Percentiles rank a stretch among this genome's conserved stretches.
These are phyloP conservation scores for Penstemon eatonii DNA, from an alignment of 257 asterid species.

Conservation along the genomic window DNA sequence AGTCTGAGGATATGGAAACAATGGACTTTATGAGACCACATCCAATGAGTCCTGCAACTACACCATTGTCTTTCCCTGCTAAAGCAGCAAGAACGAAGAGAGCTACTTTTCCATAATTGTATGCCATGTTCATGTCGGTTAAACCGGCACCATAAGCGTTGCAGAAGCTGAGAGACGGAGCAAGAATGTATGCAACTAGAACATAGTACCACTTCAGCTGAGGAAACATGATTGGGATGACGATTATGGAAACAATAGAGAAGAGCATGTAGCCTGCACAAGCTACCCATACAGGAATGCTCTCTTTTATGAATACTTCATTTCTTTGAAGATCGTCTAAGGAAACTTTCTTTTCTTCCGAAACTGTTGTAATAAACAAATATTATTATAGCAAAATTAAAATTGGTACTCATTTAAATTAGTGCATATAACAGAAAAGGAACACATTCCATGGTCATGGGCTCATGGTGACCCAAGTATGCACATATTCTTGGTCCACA, in stretches of 20 bases:
- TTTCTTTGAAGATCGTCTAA: constrained; percentile 40
- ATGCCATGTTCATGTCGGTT: constrained; percentile 79
- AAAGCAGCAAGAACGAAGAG: constrained; percentile 63
- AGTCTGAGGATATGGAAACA: constrained; percentile 57
- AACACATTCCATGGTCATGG: background rate
- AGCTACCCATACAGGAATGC: constrained; percentile 67
- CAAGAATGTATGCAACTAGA: constrained; percentile 51
- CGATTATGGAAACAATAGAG: constrained; percentile 49
- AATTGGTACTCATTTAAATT: background rate
- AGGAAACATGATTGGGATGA: constrained; percentile 72
- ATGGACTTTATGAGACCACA: constrained; percentile 74
- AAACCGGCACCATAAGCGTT: constrained; percentile 74
- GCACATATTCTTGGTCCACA: constrained; percentile 9
- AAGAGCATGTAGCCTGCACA: constrained; percentile 54
- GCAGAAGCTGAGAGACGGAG: constrained; percentile 74
- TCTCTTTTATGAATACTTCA: constrained; percentile 58
- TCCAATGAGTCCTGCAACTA: constrained; percentile 71
- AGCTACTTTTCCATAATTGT: constrained; percentile 72
- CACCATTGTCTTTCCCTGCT: constrained; percentile 56
- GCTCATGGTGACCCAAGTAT: background rate
- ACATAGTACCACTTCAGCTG: constrained; percentile 69
- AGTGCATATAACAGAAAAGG: background rate
- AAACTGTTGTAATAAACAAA: constrained; percentile 32
- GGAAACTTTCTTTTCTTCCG: constrained; percentile 35
- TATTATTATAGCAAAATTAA: constrained; percentile 1